phyloP scores from a whole-genome alignment of 1,139 yeast genomes.

The Diutina siamensis region DNA sequence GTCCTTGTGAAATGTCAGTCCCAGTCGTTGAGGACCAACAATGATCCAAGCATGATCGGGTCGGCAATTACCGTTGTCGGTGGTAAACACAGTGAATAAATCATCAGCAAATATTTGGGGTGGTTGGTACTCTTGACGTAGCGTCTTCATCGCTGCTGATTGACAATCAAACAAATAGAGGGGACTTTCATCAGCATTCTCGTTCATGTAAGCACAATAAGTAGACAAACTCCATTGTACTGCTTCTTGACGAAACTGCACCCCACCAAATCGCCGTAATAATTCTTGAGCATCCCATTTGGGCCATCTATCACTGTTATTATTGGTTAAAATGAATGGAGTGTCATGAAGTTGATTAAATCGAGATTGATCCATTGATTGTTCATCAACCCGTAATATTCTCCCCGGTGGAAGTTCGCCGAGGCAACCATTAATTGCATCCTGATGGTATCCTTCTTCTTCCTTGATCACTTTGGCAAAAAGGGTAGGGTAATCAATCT shows the following conservation, averaged over 20 bases:
- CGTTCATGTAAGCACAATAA: slow-evolving; percentile 48
- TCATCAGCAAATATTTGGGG: slow-evolving; percentile 47
- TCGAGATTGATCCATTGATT: slow-evolving; percentile 23
- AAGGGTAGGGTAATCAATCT: slow-evolving; percentile 42
- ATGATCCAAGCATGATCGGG: slow-evolving; percentile 92
- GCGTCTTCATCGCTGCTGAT: slow-evolving; percentile 47
- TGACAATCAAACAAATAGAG: slow-evolving; percentile 76
- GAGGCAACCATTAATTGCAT: neutral
- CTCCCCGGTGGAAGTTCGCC: slow-evolving; percentile 10
- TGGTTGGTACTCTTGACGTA: slow-evolving; percentile 40
- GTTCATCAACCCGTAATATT: slow-evolving; percentile 36
- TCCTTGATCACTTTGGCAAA: slow-evolving; percentile 38
- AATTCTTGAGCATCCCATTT: slow-evolving; percentile 47
- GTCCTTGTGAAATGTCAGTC: slow-evolving; percentile 87
- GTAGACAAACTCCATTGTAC: slow-evolving; percentile 64
- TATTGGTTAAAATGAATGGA: slow-evolving; percentile 58
- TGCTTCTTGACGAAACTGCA: slow-evolving; percentile 69
- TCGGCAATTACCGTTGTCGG: slow-evolving; percentile 32
- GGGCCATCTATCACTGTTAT: slow-evolving; percentile 45
- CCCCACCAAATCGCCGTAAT: slow-evolving; percentile 42
- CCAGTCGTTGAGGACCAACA: slow-evolving; percentile 69
- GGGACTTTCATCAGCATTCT: slow-evolving; percentile 71
- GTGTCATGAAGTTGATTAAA: slow-evolving; percentile 40
- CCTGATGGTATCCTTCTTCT: slow-evolving; percentile 24
- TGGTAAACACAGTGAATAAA: slow-evolving; percentile 27